Evolutionary conservation across 2,329 filamentous ascomycete genomes (phyloP).

Genomic region (Fusarium sp.): DNA sequence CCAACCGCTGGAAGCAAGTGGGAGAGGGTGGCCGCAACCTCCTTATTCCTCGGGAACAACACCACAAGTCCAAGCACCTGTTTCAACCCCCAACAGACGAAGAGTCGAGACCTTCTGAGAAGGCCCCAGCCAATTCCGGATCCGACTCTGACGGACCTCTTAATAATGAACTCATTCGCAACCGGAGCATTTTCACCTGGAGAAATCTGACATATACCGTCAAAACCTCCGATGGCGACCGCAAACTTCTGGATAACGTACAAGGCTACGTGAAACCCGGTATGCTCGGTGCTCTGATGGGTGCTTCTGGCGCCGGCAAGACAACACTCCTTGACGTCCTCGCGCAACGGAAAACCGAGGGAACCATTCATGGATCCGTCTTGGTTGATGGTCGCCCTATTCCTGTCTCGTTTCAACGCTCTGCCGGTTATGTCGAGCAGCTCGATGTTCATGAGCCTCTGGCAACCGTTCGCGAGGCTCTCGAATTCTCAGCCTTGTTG

Average conservation of each 20-base stretch:
- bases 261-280: slow-evolving; percentile 83
- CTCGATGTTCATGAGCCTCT: slow-evolving; percentile 88
- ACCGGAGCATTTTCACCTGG: slow-evolving; percentile 74
- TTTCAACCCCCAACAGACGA: neutral
- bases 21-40: neutral
- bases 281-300: slow-evolving; percentile 79
- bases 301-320: slow-evolving; percentile 83
- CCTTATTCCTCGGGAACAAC: neutral
- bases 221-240: slow-evolving; percentile 73
- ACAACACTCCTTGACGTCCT: slow-evolving; percentile 88
- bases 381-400: slow-evolving; percentile 72
- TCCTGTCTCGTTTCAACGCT: slow-evolving; percentile 85
- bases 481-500: neutral
- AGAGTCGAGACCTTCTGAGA: slow-evolving; percentile 1
- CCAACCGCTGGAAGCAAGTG: slow-evolving; percentile 17
- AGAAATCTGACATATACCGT: slow-evolving; percentile 80
- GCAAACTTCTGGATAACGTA: slow-evolving; percentile 77
- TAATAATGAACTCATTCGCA: slow-evolving; percentile 7
- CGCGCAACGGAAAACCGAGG: slow-evolving; percentile 86
- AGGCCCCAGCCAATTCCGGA: neutral
- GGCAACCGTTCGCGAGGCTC: slow-evolving; percentile 80
- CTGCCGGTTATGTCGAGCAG: slow-evolving; percentile 91
- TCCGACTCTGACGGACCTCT: neutral
- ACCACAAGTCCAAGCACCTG: slow-evolving; percentile 14
- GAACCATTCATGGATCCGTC: slow-evolving; percentile 88